These are phyloP conservation scores for Zychaea mexicana DNA, from an alignment of 371 early-diverging fungal genomes.

Conservation along the genomic window DNA sequence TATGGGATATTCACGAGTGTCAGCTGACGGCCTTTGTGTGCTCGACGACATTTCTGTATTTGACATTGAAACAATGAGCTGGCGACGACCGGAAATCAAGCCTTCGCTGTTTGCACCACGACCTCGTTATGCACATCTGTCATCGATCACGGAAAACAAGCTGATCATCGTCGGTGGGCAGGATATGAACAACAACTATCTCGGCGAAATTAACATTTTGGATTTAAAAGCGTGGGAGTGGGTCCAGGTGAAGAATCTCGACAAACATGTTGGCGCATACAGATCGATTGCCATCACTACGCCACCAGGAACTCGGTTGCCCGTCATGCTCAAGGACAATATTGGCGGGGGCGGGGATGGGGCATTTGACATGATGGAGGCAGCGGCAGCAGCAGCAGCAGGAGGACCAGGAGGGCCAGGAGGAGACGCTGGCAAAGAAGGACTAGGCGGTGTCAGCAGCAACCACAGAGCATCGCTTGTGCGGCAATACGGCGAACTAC, in stretches of 20 bases:
- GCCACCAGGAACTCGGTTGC: conserved; percentile 30
- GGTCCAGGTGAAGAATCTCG: conserved; percentile 63
- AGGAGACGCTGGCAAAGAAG: neutral
- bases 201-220: conserved; percentile 76
- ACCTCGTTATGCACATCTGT: conserved; percentile 79
- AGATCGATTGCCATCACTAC: conserved; percentile 67
- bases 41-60: conserved; percentile 72
- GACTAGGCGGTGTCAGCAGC: neutral
- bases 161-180: conserved; percentile 80
- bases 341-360: neutral
- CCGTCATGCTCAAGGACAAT: conserved; percentile 19
- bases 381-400: neutral
- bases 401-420: neutral
- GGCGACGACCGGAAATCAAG: conserved; percentile 56
- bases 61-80: conserved; percentile 61
- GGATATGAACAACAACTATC: conserved; percentile 73
- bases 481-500: conserved; percentile 13
- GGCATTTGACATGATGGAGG: neutral
- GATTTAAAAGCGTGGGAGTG: conserved; percentile 67
- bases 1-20: conserved; percentile 43
- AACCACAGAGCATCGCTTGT: conserved; percentile 11
- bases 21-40: conserved; percentile 48
- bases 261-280: conserved; percentile 73
- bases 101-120: conserved; percentile 59
- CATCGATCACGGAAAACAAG: conserved; percentile 55